phyloP scores from a whole-genome alignment of 352 stramenopile species.

The Globisporangium apiculatum region DNA sequence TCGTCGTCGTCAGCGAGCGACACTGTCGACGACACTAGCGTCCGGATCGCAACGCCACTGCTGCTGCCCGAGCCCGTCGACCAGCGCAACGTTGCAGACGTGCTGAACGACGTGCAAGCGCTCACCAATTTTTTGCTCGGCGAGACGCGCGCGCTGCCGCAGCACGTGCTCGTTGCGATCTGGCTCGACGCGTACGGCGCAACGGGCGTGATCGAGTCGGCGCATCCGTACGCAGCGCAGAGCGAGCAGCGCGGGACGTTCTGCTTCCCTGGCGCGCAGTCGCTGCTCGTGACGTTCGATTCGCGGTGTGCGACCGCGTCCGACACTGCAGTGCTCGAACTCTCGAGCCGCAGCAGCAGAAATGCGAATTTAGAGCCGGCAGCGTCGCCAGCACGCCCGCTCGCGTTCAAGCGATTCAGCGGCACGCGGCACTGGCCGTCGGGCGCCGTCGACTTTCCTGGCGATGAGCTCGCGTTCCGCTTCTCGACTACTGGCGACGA shows the following conservation, averaged over 20 bases:
- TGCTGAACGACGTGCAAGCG: conserved; percentile 42
- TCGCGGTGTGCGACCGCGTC: conserved; percentile 38
- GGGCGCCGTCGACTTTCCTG: conserved; percentile 40
- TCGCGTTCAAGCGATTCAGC: conserved; percentile 25
- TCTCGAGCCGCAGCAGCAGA: background rate
- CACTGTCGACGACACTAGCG: background rate
- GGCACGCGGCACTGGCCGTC: conserved; percentile 43
- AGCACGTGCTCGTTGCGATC: conserved; percentile 54
- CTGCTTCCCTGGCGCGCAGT: conserved; percentile 47
- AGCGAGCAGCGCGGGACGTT: conserved; percentile 25
- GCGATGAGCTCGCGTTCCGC: conserved; percentile 50
- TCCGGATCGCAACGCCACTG: conserved; percentile 14
- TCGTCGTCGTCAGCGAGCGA: conserved; percentile 1
- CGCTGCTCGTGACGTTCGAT: conserved; percentile 60
- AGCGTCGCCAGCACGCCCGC: conserved; percentile 1
- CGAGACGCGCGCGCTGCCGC: conserved; percentile 30
- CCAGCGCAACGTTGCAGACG: conserved; percentile 28
- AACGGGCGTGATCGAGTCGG: conserved; percentile 47
- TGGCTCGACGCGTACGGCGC: conserved; percentile 79
- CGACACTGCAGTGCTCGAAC: conserved; percentile 18
- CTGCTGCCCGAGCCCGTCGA: conserved; percentile 35
- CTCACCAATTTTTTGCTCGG: conserved; percentile 60
- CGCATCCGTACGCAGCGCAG: conserved; percentile 44
- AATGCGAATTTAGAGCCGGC: background rate
- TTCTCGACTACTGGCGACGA: conserved; percentile 37